Evolutionary conservation across 2,329 filamentous ascomycete species (phyloP).

Genomic region (Phaeoacremonium minimum): DNA sequence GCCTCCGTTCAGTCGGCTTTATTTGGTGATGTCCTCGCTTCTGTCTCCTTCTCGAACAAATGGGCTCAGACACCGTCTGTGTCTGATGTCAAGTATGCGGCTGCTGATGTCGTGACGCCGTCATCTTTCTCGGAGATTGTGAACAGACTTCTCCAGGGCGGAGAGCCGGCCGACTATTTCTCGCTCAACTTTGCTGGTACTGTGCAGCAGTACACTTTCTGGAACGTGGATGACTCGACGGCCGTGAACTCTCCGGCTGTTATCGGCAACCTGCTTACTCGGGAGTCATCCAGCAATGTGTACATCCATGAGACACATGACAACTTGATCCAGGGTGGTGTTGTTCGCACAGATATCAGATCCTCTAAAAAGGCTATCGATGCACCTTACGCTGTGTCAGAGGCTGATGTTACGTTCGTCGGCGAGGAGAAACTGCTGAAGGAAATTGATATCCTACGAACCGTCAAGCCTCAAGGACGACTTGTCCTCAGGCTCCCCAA

Average conservation of each 20-base stretch:
- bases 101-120: slow-evolving; percentile 54
- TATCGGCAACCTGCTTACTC: slow-evolving; percentile 59
- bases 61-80: slow-evolving; percentile 61
- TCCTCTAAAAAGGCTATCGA: slow-evolving; percentile 79
- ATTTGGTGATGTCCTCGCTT: slow-evolving; percentile 85
- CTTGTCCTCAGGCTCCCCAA: slow-evolving; percentile 73
- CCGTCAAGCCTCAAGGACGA: slow-evolving; percentile 65
- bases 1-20: slow-evolving; percentile 75
- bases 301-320: slow-evolving; percentile 59
- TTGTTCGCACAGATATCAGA: slow-evolving; percentile 79
- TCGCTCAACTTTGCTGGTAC: slow-evolving; percentile 40
- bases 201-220: slow-evolving; percentile 86
- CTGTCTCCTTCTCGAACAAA: slow-evolving; percentile 72
- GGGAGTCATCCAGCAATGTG: slow-evolving; percentile 63
- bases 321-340: slow-evolving; percentile 70
- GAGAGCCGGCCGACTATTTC: slow-evolving; percentile 36
- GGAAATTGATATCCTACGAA: slow-evolving; percentile 69
- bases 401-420: slow-evolving; percentile 75
- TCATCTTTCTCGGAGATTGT: slow-evolving; percentile 47
- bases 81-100: slow-evolving; percentile 85
- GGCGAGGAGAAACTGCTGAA: slow-evolving; percentile 76
- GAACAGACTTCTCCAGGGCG: slow-evolving; percentile 41
- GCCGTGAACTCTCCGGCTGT: slow-evolving; percentile 61
- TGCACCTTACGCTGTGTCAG: slow-evolving; percentile 74
- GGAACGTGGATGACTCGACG: slow-evolving; percentile 77